Base-by-base conservation (phyloP, 139 green algal genomes). In the Chlamydomonas eustigma region DNA sequence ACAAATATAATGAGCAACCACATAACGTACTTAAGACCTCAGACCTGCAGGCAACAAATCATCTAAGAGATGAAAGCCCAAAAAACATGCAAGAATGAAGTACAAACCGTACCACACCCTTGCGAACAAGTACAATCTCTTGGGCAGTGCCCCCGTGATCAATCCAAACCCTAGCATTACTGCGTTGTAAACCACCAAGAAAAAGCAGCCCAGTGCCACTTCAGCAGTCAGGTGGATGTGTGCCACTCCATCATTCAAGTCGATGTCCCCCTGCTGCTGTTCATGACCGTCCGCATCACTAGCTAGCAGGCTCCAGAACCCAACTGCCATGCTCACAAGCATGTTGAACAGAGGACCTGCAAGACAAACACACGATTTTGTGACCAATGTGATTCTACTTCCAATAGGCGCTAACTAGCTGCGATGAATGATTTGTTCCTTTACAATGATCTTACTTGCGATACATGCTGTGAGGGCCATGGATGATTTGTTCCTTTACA, bases 281-380 rank as follows among this genome's bases (percentile, higher is more conserved):
- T 28, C 58, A 8, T 6, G 25, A 37, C 6, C 58, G 25, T 5
- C 58, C 8, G 24, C 25, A 70, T 70, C 58, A 37, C 18, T 28
- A 32, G 25, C 58, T 28, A 70, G 58, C 18, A 70, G 18, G 24
- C 25, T 70, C 58, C 25, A 70, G 58, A 70, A 70, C 58, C 90
- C 90, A 5, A 88, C n/a, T 3, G 80, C 84, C 64, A 94, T 34
- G 0, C 79, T 88, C 28, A 94, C 67, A 5, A 98, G 83, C 78
- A 97, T 88, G 83, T 97, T 98, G 87, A 96, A 97, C 32, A 97
- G 75, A 2, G 93, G 93, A 6, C 89, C 93, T 25, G 63, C 6
- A 28, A 8, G 63, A 22, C n/a, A 35, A 28, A n/a, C n/a, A n/a
- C n/a, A n/a, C n/a, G n/a, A n/a, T n/a, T n/a, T n/a, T n/a, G n/a